These are phyloP conservation scores for Paxillus rubicundulus DNA, from an alignment of 768 basidiomycete species.

Conservation along the genomic window DNA sequence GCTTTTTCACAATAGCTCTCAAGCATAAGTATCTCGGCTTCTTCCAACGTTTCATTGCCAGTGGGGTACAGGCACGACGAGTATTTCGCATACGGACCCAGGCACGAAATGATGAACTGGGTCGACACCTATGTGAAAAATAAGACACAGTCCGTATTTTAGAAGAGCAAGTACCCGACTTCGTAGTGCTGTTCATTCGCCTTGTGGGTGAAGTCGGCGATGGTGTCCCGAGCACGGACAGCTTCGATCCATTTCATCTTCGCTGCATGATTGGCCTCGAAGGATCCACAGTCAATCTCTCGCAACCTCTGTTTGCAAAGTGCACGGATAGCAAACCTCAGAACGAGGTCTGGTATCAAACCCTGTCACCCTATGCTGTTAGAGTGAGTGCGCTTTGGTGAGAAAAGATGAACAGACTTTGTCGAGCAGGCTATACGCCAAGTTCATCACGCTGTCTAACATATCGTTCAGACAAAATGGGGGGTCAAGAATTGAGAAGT, in stretches of 20 bases:
- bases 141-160: neutral
- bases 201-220: conserved; percentile 61
- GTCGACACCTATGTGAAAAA: conserved; percentile 46
- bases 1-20: conserved; percentile 68
- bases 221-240: conserved; percentile 46
- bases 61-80: conserved; percentile 64
- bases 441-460: neutral
- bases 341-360: conserved; percentile 57
- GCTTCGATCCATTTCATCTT: conserved; percentile 68
- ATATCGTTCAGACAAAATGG: neutral
- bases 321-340: conserved; percentile 45
- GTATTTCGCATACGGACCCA: conserved; percentile 67
- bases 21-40: conserved; percentile 66
- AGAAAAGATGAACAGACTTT: conserved; percentile 16
- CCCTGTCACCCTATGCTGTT: conserved; percentile 38
- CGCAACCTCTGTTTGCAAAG: conserved; percentile 53
- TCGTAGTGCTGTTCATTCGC: conserved; percentile 80
- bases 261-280: conserved; percentile 57
- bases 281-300: conserved; percentile 58
- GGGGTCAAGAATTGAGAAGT: neutral
- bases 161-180: conserved; percentile 29
- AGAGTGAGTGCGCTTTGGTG: neutral
- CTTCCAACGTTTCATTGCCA: conserved; percentile 54
- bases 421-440: conserved; percentile 39
- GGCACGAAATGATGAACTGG: conserved; percentile 60